These are phyloP conservation scores for Hypoxylon rubiginosum DNA, from an alignment of 2,329 filamentous ascomycete genomes.

Conservation along the genomic window DNA sequence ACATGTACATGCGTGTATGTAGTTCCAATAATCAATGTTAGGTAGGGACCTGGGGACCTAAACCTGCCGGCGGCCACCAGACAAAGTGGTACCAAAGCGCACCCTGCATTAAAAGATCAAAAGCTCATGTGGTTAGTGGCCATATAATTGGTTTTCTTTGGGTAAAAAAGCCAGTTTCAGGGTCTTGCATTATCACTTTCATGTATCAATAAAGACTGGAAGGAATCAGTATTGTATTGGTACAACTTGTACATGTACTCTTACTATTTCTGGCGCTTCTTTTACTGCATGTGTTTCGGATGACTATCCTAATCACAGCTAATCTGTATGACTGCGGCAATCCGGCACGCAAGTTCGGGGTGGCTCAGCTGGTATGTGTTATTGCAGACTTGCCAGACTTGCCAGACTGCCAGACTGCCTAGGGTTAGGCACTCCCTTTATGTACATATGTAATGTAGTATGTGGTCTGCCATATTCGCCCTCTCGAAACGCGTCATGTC, in stretches of 20 bases:
- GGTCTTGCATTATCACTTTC: not conserved
- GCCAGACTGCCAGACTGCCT: not conserved
- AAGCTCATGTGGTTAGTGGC: not conserved
- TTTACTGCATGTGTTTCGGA: conserved; percentile 38
- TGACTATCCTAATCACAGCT: conserved; percentile 7
- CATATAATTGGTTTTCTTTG: conserved; percentile 30
- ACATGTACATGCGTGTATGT: not conserved
- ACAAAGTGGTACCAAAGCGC: not conserved
- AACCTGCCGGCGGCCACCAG: not conserved
- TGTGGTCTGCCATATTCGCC: conserved; percentile 6
- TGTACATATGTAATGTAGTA: no score
- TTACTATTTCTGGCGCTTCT: conserved; percentile 31
- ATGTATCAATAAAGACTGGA: not conserved
- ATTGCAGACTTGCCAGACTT: no score
- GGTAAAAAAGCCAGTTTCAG: conserved; percentile 27
- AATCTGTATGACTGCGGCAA: conserved; percentile 28
- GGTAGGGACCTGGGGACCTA: no score
- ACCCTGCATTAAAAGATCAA: conserved; percentile 17
- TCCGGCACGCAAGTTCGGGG: conserved; percentile 35
- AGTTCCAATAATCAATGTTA: no score
- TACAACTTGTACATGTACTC: conserved; percentile 11
- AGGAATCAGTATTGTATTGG: conserved; percentile 16
- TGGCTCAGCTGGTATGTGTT: conserved; percentile 35
- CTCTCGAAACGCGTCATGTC: conserved; percentile 35
- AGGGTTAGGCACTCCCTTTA: no score